phyloP scores from a whole-genome alignment of 345 rosid species.

The Melastoma malabathricum region DNA sequence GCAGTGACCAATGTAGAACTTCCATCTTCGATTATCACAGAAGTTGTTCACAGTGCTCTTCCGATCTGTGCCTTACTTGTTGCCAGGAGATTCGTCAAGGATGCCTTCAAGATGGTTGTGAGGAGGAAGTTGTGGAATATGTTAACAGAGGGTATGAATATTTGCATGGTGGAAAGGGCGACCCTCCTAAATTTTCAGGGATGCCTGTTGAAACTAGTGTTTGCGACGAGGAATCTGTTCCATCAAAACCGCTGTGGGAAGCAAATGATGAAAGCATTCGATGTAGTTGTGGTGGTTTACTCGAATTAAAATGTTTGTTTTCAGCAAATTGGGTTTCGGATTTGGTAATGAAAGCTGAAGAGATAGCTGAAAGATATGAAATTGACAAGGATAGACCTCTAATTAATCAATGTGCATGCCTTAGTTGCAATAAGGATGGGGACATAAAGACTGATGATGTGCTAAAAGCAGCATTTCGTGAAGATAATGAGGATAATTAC shows the following conservation, averaged over 20 bases:
- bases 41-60: conserved; percentile 22
- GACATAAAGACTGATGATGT: conserved; percentile 6
- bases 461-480: conserved; percentile 29
- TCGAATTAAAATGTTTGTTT: conserved; percentile 23
- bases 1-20: conserved; percentile 32
- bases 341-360: conserved; percentile 26
- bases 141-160: conserved; percentile 4
- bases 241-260: conserved; percentile 19
- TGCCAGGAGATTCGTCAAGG: conserved; percentile 25
- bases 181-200: not conserved
- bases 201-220: not conserved
- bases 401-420: conserved; percentile 18
- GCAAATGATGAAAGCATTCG: conserved; percentile 22
- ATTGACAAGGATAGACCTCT: not conserved
- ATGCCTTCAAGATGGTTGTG: conserved; percentile 11
- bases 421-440: conserved; percentile 9
- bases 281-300: conserved; percentile 19
- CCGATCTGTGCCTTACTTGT: conserved; percentile 29
- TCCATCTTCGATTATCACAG: conserved; percentile 29
- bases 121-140: conserved; percentile 13
- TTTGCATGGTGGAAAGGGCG: conserved; percentile 19
- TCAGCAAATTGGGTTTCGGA: conserved; percentile 15
- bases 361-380: conserved; percentile 6
- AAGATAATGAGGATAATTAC: conserved; percentile 29
- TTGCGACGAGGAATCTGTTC: not conserved